phyloP scores from a whole-genome alignment of 1,284 basidiomycete species.

The Cryptococcus jaspeensis region DNA sequence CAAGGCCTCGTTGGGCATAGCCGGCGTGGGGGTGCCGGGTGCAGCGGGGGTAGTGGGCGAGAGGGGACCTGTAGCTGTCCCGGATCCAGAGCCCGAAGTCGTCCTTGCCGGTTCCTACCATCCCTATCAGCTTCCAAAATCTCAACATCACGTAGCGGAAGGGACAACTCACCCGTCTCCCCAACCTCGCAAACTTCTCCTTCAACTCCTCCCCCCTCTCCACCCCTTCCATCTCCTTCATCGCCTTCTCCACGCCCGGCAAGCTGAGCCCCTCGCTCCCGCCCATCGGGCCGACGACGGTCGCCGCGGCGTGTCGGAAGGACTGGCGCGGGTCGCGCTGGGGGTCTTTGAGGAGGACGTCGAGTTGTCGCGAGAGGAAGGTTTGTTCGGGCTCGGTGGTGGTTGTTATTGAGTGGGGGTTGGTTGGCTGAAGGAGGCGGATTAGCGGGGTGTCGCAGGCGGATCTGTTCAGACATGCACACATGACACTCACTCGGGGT shows the following conservation, averaged over 20 bases:
- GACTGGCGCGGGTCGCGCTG: constrained; percentile 83
- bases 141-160: not conserved
- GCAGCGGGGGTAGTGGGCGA: constrained; percentile 21
- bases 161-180: constrained; percentile 16
- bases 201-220: constrained; percentile 36
- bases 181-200: constrained; percentile 41
- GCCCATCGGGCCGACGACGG: constrained; percentile 84
- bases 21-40: constrained; percentile 11
- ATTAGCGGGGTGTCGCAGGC: not conserved
- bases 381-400: constrained; percentile 67
- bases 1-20: constrained; percentile 46
- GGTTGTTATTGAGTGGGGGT: constrained; percentile 16
- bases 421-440: not conserved
- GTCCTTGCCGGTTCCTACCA: constrained; percentile 27
- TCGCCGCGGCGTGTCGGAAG: constrained; percentile 70
- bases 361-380: constrained; percentile 83
- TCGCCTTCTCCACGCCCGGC: constrained; percentile 78
- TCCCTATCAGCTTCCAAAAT: constrained; percentile 1
- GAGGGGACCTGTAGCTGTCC: constrained; percentile 14
- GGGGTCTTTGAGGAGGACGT: constrained; percentile 80
- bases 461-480: not conserved
- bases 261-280: constrained; percentile 72
- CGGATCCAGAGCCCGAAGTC: not conserved
- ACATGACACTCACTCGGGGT: constrained; percentile 29
- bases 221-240: constrained; percentile 76